Percentiles rank a stretch among this genome's conserved stretches.
phyloP scores from a whole-genome alignment of 305 asterid genomes.

The Fraxinus sp. region DNA sequence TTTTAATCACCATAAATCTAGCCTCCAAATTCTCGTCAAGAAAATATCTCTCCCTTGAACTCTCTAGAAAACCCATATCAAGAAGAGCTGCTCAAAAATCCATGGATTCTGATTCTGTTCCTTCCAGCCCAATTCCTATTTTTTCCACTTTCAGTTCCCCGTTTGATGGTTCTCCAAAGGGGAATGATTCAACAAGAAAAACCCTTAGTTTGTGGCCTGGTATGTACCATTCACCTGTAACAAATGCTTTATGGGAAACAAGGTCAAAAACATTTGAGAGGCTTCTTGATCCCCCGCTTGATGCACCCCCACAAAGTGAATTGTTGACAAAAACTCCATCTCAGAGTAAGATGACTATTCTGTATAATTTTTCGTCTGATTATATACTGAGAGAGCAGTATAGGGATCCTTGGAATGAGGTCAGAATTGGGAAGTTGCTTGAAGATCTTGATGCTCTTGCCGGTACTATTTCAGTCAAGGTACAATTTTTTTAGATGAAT shows the following conservation, averaged over 20 bases:
- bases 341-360: constrained; percentile 61
- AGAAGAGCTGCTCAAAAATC: constrained; percentile 3
- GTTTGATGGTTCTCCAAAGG: constrained; percentile 41
- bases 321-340: constrained; percentile 63
- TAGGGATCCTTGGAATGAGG: constrained; percentile 97
- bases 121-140: constrained; percentile 52
- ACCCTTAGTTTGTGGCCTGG: constrained; percentile 97
- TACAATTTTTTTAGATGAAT: constrained; percentile 14
- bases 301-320: constrained; percentile 90
- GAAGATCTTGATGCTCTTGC: constrained; percentile 99
- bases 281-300: constrained; percentile 92
- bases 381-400: constrained; percentile 84
- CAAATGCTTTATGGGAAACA: constrained; percentile 85
- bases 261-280: constrained; percentile 79
- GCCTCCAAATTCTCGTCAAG: constrained; percentile 8
- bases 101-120: constrained; percentile 49
- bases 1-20: neutral
- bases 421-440: constrained; percentile 89
- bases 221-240: constrained; percentile 94
- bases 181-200: constrained; percentile 41
- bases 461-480: constrained; percentile 91
- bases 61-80: neutral
- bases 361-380: constrained; percentile 73
- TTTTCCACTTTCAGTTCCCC: constrained; percentile 64
- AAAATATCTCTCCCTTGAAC: neutral